A percentile compares a stretch with the other conserved stretches of the same genome.
phyloP scores from a whole-genome alignment of 228 moss, liverwort and hornwort genomes.

The Sphagnum magellanicum region DNA sequence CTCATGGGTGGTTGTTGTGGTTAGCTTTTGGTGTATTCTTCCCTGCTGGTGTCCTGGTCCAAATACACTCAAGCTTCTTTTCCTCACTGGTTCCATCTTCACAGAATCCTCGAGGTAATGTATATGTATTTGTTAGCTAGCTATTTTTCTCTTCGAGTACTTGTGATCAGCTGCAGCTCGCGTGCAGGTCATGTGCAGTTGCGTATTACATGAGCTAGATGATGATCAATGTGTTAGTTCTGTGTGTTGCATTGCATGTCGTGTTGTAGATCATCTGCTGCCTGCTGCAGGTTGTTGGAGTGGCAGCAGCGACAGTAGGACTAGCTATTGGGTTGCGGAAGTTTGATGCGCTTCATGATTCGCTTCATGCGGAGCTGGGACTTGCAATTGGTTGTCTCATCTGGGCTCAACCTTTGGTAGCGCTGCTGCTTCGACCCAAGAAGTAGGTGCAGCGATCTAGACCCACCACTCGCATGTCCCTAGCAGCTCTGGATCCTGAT shows the following conservation, averaged over 20 bases:
- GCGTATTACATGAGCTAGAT: no score
- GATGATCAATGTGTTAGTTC: not conserved
- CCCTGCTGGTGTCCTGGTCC: constrained; percentile 14
- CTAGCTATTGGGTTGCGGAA: constrained; percentile 5
- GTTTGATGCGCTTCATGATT: constrained; percentile 5
- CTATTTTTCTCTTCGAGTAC: no score
- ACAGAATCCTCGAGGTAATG: constrained; percentile 18
- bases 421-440: constrained; percentile 2
- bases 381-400: constrained; percentile 6
- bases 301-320: constrained; percentile 2
- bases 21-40: constrained; percentile 30
- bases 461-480: no score
- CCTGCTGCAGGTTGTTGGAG: not conserved
- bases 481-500: no score
- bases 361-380: constrained; percentile 8
- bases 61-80: constrained; percentile 21
- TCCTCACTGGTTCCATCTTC: constrained; percentile 21
- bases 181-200: no score
- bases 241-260: not conserved
- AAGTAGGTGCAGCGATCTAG: constrained; percentile 1
- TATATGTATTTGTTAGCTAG: no score
- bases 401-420: constrained; percentile 3
- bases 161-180: not conserved
- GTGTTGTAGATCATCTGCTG: not conserved
- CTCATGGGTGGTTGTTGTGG: constrained; percentile 45